Base-by-base conservation (phyloP, 2,329 filamentous ascomycete genomes). In the Colletotrichum horii region DNA sequence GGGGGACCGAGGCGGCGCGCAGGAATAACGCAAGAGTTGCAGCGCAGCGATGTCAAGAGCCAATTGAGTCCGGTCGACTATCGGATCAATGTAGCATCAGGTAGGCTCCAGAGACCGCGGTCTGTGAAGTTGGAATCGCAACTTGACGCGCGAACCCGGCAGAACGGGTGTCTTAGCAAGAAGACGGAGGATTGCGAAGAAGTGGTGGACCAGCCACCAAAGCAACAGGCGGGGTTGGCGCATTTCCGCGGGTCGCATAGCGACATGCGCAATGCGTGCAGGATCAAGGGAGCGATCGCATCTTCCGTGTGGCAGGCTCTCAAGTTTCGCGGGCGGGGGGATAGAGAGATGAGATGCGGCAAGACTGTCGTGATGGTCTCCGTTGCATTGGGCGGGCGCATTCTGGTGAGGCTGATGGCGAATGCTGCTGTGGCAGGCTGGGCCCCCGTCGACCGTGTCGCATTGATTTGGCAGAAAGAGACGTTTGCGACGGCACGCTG, bases 211-310 rank as follows among this genome's bases (percentile, higher is more conserved):
- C 38, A 34, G 66, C 28, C n/a, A 43, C 22, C 52, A 30, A 30
- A 60, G 22, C 52, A 61, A 32, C 56, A 61, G 68, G 61, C 72
- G 72, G 68, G 61, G 52, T 75, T 56, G 48, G 72, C 61, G 65
- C 48, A 62, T 64, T 58, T n/a, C 19, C 34, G 52, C n/a, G 28
- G 24, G 66, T 43, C 22, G 38, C 65, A n/a, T 62, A 22, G 34
- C 62, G 32, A 43, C n/a, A 64, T 62, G 11, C 36, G 62, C 19
- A 34, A 15, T 14, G 19, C 30, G 32, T 22, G 22, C 56, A 28
- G 32, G n/a, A 43, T 22, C 34, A 22, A 19, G 19, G 68, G 16
- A 30, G 30, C 15, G 32, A 70, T n/a, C 19, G 11, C 15, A n/a
- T 55, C 38, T 62, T 15, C 24, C 22, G 26, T 55, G 19, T n/a